Base-by-base conservation (phyloP, 164 flowering plant genomes). In the Magnolia officinalis region DNA sequence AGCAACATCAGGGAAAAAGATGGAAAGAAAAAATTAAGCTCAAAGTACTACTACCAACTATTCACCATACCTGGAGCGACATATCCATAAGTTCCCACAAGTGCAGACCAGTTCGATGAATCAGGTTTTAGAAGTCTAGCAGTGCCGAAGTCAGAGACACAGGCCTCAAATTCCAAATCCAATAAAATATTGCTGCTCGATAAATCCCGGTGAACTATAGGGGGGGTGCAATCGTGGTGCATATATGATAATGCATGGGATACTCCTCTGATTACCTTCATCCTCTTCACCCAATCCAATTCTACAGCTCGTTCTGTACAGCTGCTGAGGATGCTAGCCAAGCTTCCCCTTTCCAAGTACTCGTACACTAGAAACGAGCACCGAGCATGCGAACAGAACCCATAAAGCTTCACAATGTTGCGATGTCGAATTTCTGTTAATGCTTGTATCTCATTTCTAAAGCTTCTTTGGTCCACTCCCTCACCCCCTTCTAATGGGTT, bases 341-440 rank as follows among this genome's bases (percentile, higher is more conserved):
- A 58, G 71, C 90, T 88, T 0, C 92, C 95, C 64, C 85, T 85
- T 58, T 84, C 89, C 11, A 87, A 67, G 50, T 84, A 89, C 77
- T 87, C 90, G 73, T 90, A 90, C 9, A 85, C 89, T 85, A 90
- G 83, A 79, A 81, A 86, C 81, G 86, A 72, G 59, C 50, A 61
- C 1, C 83, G 85, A 9, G 73, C 50, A 63, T 67, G 78, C 7
- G 89, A 83, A 71, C 91, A 91, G 74, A 77, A 91, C 9, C 91
- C 95, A 72, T 81, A 75, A 4, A 87, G 83, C 83, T 85, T 88
- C 26, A 91, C 83, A 21, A 91, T 88, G 29, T 91, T 91, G 24
- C 90, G 77, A 81, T 91, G 95, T 69, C 90, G 72, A 1, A 83
- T 78, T 50, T 86, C 83, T 26, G 90, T 90, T 70, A 90, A 51